Conservation (phyloP, 495 filamentous ascomycete species). For the Tuber brumale region DNA sequence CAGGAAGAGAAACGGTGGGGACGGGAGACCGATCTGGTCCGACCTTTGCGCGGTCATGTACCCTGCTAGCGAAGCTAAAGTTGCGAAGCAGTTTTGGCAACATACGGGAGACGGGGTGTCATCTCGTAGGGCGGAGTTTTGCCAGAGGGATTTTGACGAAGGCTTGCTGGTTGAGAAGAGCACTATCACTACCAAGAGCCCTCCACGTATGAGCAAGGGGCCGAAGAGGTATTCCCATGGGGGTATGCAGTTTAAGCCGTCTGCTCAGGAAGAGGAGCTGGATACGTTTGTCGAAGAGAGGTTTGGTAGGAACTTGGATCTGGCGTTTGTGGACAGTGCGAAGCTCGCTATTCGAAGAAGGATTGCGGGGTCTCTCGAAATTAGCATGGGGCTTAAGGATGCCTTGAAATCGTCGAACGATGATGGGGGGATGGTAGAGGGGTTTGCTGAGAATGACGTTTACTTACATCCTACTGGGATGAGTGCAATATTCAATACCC, state of each 20-base stretch:
- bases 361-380: slow-evolving; percentile 77
- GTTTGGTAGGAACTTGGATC: slow-evolving; percentile 83
- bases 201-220: slow-evolving; percentile 19
- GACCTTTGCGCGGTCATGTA: slow-evolving; percentile 69
- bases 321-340: slow-evolving; percentile 67
- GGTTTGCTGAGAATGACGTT: slow-evolving; percentile 80
- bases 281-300: slow-evolving; percentile 77
- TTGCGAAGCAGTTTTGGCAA: slow-evolving; percentile 91
- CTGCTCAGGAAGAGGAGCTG: slow-evolving; percentile 45
- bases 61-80: slow-evolving; percentile 54
- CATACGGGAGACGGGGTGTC: slow-evolving; percentile 93
- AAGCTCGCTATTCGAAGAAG: slow-evolving; percentile 77
- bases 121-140: slow-evolving; percentile 85
- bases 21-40: slow-evolving; percentile 44
- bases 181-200: slow-evolving; percentile 17
- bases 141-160: slow-evolving; percentile 63
- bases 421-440: slow-evolving; percentile 51
- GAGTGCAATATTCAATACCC: slow-evolving; percentile 87
- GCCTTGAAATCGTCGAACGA: slow-evolving; percentile 47
- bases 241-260: slow-evolving; percentile 8
- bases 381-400: slow-evolving; percentile 44
- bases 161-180: slow-evolving; percentile 58
- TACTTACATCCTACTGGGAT: slow-evolving; percentile 85
- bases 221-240: slow-evolving; percentile 29
- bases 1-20: slow-evolving; percentile 44